Evolutionary conservation across 768 basidiomycete genomes (phyloP), one percentile per base, ranked within the genome.

Genomic region (Boletus rufocinnamomeus): DNA sequence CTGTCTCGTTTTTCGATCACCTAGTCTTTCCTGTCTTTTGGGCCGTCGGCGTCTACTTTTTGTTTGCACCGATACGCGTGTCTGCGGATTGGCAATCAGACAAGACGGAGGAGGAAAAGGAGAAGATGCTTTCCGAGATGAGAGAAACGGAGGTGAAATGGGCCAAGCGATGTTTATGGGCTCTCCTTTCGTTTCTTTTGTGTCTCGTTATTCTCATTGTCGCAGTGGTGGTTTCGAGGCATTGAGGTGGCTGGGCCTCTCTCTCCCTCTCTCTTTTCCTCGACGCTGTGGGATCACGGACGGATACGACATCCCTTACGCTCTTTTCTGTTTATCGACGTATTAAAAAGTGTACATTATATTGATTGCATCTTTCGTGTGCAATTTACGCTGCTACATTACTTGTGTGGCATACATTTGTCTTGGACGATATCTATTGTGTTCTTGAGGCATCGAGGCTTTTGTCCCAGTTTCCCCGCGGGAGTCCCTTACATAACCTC

Each of bases 21-120:
- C 19, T 4, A 87, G 85, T 86, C 51, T 86, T 86, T 68, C 82
- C 82, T 3, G 74, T 81, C 41, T 86, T 87, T 69, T 86, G 85
- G 85, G 75, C 80, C 46, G 73, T 85, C 54, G 84, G 85, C 23
- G 76, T 80, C 28, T 74, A 82, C 66, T 82, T 87, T 63, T 77
- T 86, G 21, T 68, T 81, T 48, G 80, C 78, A 8, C 84, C 85
- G 11, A 70, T 86, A 50, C 81, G 76, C 41, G 66, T 70, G 51
- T 75, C 80, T 38, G 77, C 79, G 16, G 75, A 79, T 16, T 86
- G 85, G 85, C 75, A 84, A 66, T 74, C 80, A 0, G 83, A 81
- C 56, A 85, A 81, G 70, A 83, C 83, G 6, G 76, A 76, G 52
- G 79, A 75, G 9, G 84, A 85, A 62, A 79, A 74, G 32, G 72